phyloP scores from a whole-genome alignment of 2,329 filamentous ascomycete species.

The Penicillium verrucosum region DNA sequence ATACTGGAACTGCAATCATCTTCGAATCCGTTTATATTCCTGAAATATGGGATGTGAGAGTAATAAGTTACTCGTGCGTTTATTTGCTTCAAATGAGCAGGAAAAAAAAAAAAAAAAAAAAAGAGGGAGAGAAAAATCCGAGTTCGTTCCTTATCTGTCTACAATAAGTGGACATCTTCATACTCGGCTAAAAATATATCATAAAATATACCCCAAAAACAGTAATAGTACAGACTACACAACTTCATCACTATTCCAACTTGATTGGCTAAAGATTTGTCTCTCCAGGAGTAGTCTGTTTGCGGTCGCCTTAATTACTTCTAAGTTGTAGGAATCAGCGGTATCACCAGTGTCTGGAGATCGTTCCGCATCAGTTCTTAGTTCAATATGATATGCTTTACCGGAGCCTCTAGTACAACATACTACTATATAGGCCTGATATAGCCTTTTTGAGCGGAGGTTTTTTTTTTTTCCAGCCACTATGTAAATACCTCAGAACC shows the following conservation, averaged over 20 bases:
- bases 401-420: neutral
- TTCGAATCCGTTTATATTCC: neutral
- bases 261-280: neutral
- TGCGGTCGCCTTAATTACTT: neutral
- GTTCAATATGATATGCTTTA: neutral
- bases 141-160: neutral
- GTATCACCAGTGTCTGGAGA: neutral
- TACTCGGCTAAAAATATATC: slow-evolving; percentile 2
- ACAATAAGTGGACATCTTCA: neutral
- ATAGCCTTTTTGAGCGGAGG: no score
- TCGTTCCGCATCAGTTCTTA: neutral
- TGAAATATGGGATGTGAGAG: neutral
- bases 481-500: neutral
- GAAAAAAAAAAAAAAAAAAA: no score
- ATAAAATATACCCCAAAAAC: neutral
- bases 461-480: neutral
- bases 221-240: neutral
- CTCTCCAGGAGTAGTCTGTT: neutral
- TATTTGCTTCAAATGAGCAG: neutral
- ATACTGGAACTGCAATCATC: slow-evolving; percentile 1
- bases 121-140: no score
- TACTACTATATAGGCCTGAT: neutral
- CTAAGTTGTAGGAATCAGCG: neutral
- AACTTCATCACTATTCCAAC: neutral
- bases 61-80: neutral